Base-by-base conservation (phyloP, 2,329 filamentous ascomycete genomes). In the Aspergillus spinulosporus region DNA sequence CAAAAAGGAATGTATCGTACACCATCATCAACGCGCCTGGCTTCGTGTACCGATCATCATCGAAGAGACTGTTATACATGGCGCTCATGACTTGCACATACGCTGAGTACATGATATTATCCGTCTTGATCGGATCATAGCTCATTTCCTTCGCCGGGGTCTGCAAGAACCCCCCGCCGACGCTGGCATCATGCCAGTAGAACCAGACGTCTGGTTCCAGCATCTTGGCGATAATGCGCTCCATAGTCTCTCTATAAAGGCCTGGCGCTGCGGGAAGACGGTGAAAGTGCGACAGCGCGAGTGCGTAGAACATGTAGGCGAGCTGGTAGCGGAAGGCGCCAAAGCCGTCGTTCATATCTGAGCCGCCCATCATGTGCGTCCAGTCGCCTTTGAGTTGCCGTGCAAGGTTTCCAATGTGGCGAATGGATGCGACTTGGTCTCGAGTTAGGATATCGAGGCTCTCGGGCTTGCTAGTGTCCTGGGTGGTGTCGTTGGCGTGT, bases 91-190 rank as follows among this genome's bases (percentile, higher is more conserved):
- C 37, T 28, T 54, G 51, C 2, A 54, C 4, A 3, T 54, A 54
- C 7, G 51, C 51, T 4, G 34, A 42, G 37, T 54, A 54, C 51
- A 54, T 54, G 29, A 54, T 54, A 21, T 54, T 54, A 26, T 54
- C 51, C 8, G 21, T 54, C 28, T 54, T 21, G 9, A 54, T 36
- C 5, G 51, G 51, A 32, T 54, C 42, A 15, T 34, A 52, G 11
- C 12, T 32, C 50, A 52, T 52, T 15, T 21, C n/a, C 34, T 26
- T n/a, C 9, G 15, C 28, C 4, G 51, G 51, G 1, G 51, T 48
- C 7, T 48, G n/a, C 34, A 54, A 6, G 4, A 28, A 6, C 3
- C 51, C 51, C 6, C 51, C 43, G 28, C 51, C 51, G 12, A 36
- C 39, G 43, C 51, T 54, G 3, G 44, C 51, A 12, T 54, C 51